Evolutionary conservation across 2,329 filamentous ascomycete species (phyloP), one percentile per base, ranked within the genome.

Genomic region (Ophiostoma triangulosporum): DNA sequence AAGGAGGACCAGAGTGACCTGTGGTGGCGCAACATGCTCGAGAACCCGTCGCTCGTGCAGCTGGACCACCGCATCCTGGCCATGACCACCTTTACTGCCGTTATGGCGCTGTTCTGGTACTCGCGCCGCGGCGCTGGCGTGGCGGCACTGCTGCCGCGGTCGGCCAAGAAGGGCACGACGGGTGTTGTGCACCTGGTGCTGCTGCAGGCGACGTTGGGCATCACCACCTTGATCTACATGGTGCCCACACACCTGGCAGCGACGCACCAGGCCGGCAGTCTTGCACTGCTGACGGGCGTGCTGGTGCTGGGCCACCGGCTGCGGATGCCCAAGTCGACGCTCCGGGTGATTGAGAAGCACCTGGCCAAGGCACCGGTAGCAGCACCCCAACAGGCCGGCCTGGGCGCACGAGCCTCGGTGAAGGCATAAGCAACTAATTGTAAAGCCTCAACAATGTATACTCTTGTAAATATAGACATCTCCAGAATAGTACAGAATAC

Each of bases 11-110:
- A 78, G 40, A 83, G 82, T 12, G 94, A 98, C 64, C 73, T 97
- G 17, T 89, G 86, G 81, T 98, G 93, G 93, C 83, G 93, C 64
- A 98, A 98, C 70, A 86, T 94, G 76, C 83, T 97, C 32, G 93
- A 97, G 73, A 98, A 98, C 71, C 94, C 93, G 3, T 90, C 86
- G 15, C 80, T 94, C 26, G 94, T 97, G 2, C 94, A 98, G 71
- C 80, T 98, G 45, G 88, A 98, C 69, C 93, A 98, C 73, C 84
- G 94, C 45, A 87, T 95, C 61, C 76, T 97, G 33, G 94, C 93
- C 55, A 88, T 84, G 48, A 89, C 88, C 15, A 95, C 91, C 1
- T 95, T 95, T 68, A 84, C 80, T 52, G 78, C 85, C 57, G 80
- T 97, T 57, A 72, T 95, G 59, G 76, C 81, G 4, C 76, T 98